phyloP scores from a whole-genome alignment of 345 rosid species.

The Citropsis articulata region DNA sequence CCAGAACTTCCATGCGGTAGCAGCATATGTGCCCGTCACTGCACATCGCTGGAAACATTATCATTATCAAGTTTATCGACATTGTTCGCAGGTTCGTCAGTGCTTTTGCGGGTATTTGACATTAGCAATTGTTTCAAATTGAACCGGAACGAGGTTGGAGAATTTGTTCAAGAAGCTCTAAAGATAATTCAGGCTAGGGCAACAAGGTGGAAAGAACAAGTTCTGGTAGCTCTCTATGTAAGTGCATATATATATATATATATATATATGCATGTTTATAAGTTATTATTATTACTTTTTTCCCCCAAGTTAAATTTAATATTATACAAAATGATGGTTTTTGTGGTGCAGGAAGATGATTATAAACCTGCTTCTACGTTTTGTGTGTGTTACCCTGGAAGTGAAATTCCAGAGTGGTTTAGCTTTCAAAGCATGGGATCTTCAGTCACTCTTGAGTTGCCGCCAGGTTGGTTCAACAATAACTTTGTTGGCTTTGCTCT shows the following conservation, averaged over 20 bases:
- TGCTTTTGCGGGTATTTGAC: fast-evolving
- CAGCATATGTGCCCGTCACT: background rate
- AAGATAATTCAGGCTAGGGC: too few relatives aligned
- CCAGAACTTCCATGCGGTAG: background rate
- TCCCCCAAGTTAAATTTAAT: background rate
- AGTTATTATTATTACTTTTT: too few relatives aligned
- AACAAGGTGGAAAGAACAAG: too few relatives aligned
- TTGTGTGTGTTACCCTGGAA: background rate
- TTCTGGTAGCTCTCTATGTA: too few relatives aligned
- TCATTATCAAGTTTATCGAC: background rate
- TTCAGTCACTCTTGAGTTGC: background rate
- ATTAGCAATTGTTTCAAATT: too few relatives aligned
- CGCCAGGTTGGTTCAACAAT: background rate
- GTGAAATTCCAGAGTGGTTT: background rate
- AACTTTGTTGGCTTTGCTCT: background rate
- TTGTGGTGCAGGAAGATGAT: background rate
- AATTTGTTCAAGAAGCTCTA: too few relatives aligned
- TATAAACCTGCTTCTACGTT: background rate
- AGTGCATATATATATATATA: too few relatives aligned
- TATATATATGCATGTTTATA: too few relatives aligned
- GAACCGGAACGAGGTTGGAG: too few relatives aligned
- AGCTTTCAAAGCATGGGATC: background rate
- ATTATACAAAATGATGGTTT: background rate
- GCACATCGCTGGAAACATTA: background rate
- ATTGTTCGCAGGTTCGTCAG: too few relatives aligned